Conservation (phyloP, 2,329 filamentous ascomycete genomes). For the Penicillium glabrum region DNA sequence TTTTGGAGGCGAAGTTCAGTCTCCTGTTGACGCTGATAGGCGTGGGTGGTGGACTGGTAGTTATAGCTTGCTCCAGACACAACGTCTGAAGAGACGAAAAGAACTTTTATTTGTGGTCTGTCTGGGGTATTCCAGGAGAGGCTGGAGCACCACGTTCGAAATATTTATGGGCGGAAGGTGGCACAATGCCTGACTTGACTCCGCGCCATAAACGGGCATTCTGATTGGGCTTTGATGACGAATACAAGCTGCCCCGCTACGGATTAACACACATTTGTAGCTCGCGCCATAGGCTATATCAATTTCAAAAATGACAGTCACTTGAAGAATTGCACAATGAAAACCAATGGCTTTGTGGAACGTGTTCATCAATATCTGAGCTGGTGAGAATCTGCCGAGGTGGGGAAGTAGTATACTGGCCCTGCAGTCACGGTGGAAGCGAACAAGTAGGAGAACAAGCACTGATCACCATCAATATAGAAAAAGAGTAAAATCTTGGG, state of each 20-base stretch:
- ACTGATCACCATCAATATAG: no score
- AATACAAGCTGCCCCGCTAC: conserved; percentile 14
- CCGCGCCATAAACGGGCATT: conserved; percentile 3
- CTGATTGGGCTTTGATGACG: conserved; percentile 18
- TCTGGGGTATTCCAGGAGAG: background rate
- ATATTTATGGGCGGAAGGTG: background rate
- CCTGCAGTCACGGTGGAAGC: no score
- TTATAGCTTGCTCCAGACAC: conserved; percentile 2
- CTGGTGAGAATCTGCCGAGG: no score
- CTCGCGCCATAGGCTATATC: no score
- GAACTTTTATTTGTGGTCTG: background rate
- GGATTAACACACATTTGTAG: background rate
- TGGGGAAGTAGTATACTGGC: no score
- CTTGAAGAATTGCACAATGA: no score
- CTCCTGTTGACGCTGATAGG: background rate
- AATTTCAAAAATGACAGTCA: no score
- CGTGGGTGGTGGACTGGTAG: conserved; percentile 4
- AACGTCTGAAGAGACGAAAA: background rate
- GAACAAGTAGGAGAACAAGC: no score
- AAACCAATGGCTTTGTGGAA: no score
- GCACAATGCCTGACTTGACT: conserved; percentile 3
- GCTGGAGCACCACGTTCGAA: no score
- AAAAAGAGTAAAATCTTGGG: conserved; percentile 1
- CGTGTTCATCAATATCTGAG: no score
- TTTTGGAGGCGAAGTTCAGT: conserved; percentile 1